phyloP scores from a whole-genome alignment of 2,329 filamentous ascomycete species.

The Colletotrichum coccodes region DNA sequence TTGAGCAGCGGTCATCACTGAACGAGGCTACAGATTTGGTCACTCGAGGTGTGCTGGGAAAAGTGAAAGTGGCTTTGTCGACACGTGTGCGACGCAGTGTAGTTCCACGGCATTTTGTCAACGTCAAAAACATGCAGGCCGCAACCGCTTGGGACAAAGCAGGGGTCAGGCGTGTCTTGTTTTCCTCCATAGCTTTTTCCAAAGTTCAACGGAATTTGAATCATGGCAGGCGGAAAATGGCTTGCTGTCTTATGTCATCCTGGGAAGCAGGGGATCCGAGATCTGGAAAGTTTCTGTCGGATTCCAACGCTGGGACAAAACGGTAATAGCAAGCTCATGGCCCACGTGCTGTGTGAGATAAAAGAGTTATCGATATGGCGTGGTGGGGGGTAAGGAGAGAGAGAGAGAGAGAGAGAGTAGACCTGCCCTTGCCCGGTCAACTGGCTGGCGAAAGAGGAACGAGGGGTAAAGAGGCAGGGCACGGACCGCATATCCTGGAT shows the following conservation, averaged over 20 bases:
- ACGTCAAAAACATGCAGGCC: neutral
- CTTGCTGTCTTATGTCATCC: neutral
- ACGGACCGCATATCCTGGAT: slow-evolving; percentile 8
- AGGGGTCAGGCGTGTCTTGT: neutral
- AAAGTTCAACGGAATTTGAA: neutral
- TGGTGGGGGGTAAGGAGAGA: too few relatives aligned
- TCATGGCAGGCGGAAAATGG: neutral
- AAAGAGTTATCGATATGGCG: slow-evolving; percentile 12
- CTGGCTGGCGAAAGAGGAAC: slow-evolving; percentile 6
- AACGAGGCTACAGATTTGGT: neutral
- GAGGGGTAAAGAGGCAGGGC: neutral
- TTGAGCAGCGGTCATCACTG: neutral
- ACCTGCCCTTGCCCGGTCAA: neutral
- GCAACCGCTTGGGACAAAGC: neutral
- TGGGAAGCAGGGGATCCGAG: neutral
- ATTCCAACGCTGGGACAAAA: slow-evolving; percentile 4
- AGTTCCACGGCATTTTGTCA: slow-evolving; percentile 7
- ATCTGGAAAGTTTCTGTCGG: slow-evolving; percentile 9
- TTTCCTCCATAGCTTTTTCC: neutral
- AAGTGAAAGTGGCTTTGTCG: neutral
- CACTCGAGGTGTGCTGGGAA: neutral
- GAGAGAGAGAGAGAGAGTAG: too few relatives aligned
- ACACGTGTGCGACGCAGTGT: neutral
- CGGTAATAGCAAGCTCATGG: slow-evolving; percentile 1
- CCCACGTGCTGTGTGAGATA: slow-evolving; percentile 15